Evolutionary conservation across 2,329 filamentous ascomycete species (phyloP), one percentile per base, ranked within the genome.

Genomic region (Aspergillus fischeri): DNA sequence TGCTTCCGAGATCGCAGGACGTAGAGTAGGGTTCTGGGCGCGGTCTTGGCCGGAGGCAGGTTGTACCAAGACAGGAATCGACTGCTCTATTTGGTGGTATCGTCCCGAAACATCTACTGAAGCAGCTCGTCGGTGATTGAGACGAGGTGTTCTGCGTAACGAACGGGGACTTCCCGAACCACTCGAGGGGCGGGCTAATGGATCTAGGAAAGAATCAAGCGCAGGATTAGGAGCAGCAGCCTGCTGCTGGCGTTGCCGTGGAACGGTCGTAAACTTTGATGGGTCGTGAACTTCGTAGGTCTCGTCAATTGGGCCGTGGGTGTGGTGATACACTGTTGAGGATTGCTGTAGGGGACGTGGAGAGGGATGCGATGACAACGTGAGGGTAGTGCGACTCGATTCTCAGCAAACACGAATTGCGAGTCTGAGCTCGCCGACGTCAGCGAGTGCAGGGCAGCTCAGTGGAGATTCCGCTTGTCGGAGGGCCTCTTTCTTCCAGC

Each of bases 221-320:
- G 78, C 80, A 65, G 72, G 65, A 61, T 66, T 61, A 55, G 61
- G 64, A 65, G 67, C 66, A 66, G 70, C 60, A 66, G 70, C 60
- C 68, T 77, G 79, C 75, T 77, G 77, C 71, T 80, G 77, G 73
- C 74, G 78, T 71, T 78, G 78, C 70, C 60, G 71, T 63, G 67
- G 62, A 67, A 69, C 67, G 65, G 74, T 73, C 73, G 75, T 76
- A 72, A 76, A 68, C 65, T 76, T 73, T 68, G 67, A 62, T 57
- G 70, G 75, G 71, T 81, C 78, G 81, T 83, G 69, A 78, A 76
- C 63, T 64, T 82, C 80, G 81, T 83, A 70, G 72, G 74, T 71
- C 73, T 83, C 80, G 80, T 83, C 72, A 82, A 75, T 72, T 54
- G 69, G 67, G 71, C 67, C 64, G 61, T 62, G 67, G 63, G 64